These are phyloP conservation scores for Zygosaccharomyces bisporus DNA, from an alignment of 805 yeast species.

Conservation along the genomic window DNA sequence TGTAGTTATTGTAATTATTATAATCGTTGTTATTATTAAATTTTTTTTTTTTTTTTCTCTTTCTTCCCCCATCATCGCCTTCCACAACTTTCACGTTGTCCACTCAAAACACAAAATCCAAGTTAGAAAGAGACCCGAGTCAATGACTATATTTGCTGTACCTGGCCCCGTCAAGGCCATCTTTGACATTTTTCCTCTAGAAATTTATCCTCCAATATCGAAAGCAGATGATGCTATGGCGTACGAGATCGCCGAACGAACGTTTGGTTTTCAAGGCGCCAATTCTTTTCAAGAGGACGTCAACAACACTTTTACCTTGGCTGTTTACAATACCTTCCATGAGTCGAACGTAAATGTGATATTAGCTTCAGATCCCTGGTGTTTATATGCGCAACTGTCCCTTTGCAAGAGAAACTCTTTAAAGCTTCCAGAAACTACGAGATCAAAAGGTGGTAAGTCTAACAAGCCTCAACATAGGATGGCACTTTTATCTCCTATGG, in stretches of 20 bases:
- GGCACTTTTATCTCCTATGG: constrained; percentile 45
- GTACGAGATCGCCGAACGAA: constrained; percentile 24
- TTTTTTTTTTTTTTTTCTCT: neutral
- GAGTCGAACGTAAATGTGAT: constrained; percentile 28
- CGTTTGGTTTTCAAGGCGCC: constrained; percentile 21
- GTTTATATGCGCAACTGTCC: constrained; percentile 46
- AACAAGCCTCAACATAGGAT: constrained; percentile 34
- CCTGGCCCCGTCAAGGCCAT: constrained; percentile 45
- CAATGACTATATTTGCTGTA: constrained; percentile 16
- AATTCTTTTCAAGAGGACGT: constrained; percentile 9
- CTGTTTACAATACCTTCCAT: constrained; percentile 47
- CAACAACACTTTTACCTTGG: constrained; percentile 44
- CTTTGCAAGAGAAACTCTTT: constrained; percentile 44
- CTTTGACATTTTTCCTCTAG: constrained; percentile 52
- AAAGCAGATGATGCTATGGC: constrained; percentile 30
- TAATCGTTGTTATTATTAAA: neutral
- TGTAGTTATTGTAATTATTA: neutral
- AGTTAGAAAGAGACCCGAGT: neutral
- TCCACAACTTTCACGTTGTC: neutral
- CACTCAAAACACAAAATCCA: neutral
- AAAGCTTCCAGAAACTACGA: constrained; percentile 38
- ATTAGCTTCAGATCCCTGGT: constrained; percentile 57
- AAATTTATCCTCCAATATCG: constrained; percentile 39
- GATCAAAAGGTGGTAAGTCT: neutral
- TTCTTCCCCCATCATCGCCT: constrained; percentile 1